phyloP scores from a whole-genome alignment of 305 asterid genomes.

The Fraxinus baroniana region DNA sequence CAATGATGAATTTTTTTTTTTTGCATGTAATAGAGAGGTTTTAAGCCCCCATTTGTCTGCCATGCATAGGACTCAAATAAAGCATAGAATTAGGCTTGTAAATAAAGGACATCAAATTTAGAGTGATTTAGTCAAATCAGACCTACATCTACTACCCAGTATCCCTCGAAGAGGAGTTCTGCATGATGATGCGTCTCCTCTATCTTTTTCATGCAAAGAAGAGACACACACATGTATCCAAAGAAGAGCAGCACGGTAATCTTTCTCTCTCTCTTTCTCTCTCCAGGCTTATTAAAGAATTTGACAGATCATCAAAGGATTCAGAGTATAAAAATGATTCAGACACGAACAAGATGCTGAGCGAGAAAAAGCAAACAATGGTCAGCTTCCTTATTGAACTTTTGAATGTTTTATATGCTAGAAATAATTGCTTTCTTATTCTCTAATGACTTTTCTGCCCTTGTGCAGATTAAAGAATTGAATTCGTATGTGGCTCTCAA shows the following conservation, averaged over 20 bases:
- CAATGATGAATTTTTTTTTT: not conserved
- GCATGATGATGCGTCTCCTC: not conserved
- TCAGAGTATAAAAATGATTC: constrained; percentile 69
- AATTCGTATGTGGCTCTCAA: constrained; percentile 92
- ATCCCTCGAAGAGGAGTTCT: not conserved
- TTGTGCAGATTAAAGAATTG: constrained; percentile 86
- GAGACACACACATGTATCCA: not conserved
- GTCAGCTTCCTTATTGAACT: constrained; percentile 32
- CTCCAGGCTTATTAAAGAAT: constrained; percentile 87
- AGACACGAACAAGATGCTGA: constrained; percentile 67
- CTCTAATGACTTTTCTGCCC: constrained; percentile 29
- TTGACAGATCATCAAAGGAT: constrained; percentile 75
- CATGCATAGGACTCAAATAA: not conserved
- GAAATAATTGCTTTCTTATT: not conserved
- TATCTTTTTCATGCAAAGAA: not conserved
- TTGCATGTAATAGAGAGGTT: not conserved
- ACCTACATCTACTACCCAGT: not conserved
- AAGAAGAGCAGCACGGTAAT: not conserved
- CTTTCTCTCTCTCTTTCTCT: not conserved
- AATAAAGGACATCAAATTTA: not conserved
- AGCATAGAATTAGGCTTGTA: not conserved
- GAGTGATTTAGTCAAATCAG: not conserved
- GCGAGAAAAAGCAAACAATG: constrained; percentile 87
- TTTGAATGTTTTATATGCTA: constrained; percentile 8
- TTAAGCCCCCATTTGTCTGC: not conserved